Evolutionary conservation across 345 rosid genomes (phyloP), one percentile per base, ranked within the genome.

Genomic region (Lepidium sativum): DNA sequence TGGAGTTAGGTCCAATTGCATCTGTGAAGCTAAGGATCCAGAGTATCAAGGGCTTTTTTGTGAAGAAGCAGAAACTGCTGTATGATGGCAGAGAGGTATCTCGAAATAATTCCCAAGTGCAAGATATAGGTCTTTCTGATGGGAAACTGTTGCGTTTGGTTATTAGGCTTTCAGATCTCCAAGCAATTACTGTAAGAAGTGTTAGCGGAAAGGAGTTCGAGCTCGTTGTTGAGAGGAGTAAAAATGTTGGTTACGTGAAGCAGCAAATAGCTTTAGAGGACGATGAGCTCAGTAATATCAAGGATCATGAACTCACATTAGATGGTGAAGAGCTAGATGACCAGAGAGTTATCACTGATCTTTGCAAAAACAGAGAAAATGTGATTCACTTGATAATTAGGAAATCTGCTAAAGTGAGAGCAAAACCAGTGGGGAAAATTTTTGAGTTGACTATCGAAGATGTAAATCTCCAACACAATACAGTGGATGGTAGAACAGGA

Each of bases 281-380:
- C 33, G 78, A 47, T 15, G 81, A 70, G 12, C 67, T 77, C 8
- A 49, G 71, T 42, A 74, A 80, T 73, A 70, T 79, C 27, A 67
- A 72, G 57, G 83, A 83, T 76, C 83, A 87, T 59, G 83, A 84
- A 68, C 78, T 91, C 74, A 71, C 79, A 23, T 84, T 78, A 43
- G 80, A 91, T 51, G 91, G 91, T 29, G 91, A 81, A 80, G 84
- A 80, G 83, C 86, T 91, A 55, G 89, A 88, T 76, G 96, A 91
- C 73, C 85, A 86, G 80, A 82, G 69, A 70, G 87, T 83, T 38
- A 68, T 91, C 67, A 66, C 79, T 66, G 88, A 88, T 60, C 78
- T 88, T 60, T 75, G 83, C 74, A 83, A 73, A 72, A 59, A 71
- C 1, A 64, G 80, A 47, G 88, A 86, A 44, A 70, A 69, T 43